Conservation (phyloP, 139 green algal species). For the Auxenochlorella protothecoides region DNA sequence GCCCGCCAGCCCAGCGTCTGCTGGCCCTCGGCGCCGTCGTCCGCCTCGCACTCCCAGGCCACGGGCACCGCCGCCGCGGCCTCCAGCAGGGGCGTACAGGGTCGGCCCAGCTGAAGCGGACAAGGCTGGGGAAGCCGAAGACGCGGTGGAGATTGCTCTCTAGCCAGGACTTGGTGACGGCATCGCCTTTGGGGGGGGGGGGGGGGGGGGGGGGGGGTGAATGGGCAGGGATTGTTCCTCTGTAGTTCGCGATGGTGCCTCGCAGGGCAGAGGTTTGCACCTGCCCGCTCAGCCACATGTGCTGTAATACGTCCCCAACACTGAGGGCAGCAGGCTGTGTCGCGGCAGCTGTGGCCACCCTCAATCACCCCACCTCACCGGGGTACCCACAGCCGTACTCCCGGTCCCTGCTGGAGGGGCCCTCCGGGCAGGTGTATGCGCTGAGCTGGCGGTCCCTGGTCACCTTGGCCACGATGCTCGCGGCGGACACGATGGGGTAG, state of each 20-base stretch:
- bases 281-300: too few species aligned
- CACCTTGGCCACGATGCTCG: conserved; percentile 88
- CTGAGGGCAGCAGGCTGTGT: too few species aligned
- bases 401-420: background rate
- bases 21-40: conserved; percentile 7
- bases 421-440: too few species aligned
- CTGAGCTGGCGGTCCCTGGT: conserved; percentile 22
- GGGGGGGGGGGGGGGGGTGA: too few species aligned
- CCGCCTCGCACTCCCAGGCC: conserved; percentile 34
- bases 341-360: background rate
- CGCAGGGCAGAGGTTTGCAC: too few species aligned
- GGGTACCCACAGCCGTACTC: conserved; percentile 60
- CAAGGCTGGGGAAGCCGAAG: conserved; percentile 70
- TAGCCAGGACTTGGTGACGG: conserved; percentile 72
- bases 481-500: conserved; percentile 83
- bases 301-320: too few species aligned
- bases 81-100: conserved; percentile 30
- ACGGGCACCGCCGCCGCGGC: conserved; percentile 21
- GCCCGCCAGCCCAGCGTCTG: conserved; percentile 7
- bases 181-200: conserved; percentile 27
- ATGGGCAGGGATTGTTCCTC: too few species aligned
- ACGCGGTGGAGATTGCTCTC: conserved; percentile 48
- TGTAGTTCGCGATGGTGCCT: too few species aligned
- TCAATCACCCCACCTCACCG: conserved; percentile 11
- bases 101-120: conserved; percentile 57